Percentiles rank a stretch among this genome's conserved stretches.
These are phyloP conservation scores for Fusarium drepaniforme DNA, from an alignment of 2,329 filamentous ascomycete species.

Conservation along the genomic window DNA sequence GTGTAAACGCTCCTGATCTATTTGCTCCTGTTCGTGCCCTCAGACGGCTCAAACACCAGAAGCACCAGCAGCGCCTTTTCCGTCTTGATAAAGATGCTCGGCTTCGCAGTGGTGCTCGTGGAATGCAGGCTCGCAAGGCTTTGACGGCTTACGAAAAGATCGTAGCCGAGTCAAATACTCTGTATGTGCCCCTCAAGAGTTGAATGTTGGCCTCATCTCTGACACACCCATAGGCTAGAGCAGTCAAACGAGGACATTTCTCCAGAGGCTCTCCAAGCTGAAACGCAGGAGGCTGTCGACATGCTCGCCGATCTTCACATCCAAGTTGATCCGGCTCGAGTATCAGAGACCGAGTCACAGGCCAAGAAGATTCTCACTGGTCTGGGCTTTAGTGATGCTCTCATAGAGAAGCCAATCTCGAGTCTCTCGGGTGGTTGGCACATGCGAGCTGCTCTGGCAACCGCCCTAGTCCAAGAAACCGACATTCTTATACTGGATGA, in stretches of 20 bases:
- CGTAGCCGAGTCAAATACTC: constrained; percentile 66
- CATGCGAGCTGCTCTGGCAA: constrained; percentile 76
- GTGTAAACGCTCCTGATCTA: constrained; percentile 68
- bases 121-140: constrained; percentile 80
- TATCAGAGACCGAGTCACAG: constrained; percentile 73
- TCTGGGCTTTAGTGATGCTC: constrained; percentile 76
- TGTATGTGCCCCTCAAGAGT: constrained; percentile 52
- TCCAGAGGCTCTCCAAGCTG: constrained; percentile 67
- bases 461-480: constrained; percentile 76
- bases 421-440: constrained; percentile 83
- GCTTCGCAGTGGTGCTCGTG: constrained; percentile 80
- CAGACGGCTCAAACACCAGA: constrained; percentile 71
- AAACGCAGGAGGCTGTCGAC: constrained; percentile 77
- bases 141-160: constrained; percentile 77
- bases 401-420: constrained; percentile 69
- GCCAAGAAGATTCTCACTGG: constrained; percentile 76
- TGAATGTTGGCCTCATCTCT: neutral
- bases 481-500: constrained; percentile 88
- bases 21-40: constrained; percentile 71
- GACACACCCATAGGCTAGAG: constrained; percentile 51
- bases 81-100: constrained; percentile 79
- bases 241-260: constrained; percentile 69
- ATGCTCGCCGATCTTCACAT: constrained; percentile 77
- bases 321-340: constrained; percentile 73
- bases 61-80: constrained; percentile 73